These are phyloP conservation scores for Debaryomyces tyrocola DNA, from an alignment of 805 yeast species.

Conservation along the genomic window DNA sequence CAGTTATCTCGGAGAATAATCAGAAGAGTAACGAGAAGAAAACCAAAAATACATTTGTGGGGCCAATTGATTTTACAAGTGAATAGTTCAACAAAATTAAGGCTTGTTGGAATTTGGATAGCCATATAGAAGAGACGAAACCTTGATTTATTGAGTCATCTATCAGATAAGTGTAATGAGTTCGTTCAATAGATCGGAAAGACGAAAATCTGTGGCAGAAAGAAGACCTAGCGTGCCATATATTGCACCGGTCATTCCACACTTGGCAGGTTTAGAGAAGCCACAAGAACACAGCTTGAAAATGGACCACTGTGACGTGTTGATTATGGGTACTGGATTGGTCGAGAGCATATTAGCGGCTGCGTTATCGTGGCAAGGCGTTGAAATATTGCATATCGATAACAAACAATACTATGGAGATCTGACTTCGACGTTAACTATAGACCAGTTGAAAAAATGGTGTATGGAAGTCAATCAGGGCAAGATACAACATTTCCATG, in stretches of 20 bases:
- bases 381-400: slow-evolving; percentile 89
- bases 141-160: too few relatives aligned
- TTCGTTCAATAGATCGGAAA: slow-evolving; percentile 28
- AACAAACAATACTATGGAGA: slow-evolving; percentile 87
- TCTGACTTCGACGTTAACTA: slow-evolving; percentile 77
- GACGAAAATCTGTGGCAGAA: slow-evolving; percentile 47
- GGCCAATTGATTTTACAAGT: too few relatives aligned
- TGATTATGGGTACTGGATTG: slow-evolving; percentile 91
- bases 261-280: slow-evolving; percentile 74
- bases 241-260: slow-evolving; percentile 57
- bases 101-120: too few relatives aligned
- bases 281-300: slow-evolving; percentile 68
- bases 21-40: too few relatives aligned
- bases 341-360: slow-evolving; percentile 89
- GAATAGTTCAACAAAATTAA: too few relatives aligned
- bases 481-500: slow-evolving; percentile 47
- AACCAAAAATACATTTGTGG: too few relatives aligned
- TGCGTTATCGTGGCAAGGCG: slow-evolving; percentile 97
- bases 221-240: slow-evolving; percentile 45
- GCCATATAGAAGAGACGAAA: too few relatives aligned
- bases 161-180: slow-evolving; percentile 1
- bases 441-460: slow-evolving; percentile 86
- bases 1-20: too few relatives aligned
- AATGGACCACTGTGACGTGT: slow-evolving; percentile 70
- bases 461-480: slow-evolving; percentile 64